Conservation (phyloP, 805 yeast species). For the Jamesozyma jinghongensis region DNA sequence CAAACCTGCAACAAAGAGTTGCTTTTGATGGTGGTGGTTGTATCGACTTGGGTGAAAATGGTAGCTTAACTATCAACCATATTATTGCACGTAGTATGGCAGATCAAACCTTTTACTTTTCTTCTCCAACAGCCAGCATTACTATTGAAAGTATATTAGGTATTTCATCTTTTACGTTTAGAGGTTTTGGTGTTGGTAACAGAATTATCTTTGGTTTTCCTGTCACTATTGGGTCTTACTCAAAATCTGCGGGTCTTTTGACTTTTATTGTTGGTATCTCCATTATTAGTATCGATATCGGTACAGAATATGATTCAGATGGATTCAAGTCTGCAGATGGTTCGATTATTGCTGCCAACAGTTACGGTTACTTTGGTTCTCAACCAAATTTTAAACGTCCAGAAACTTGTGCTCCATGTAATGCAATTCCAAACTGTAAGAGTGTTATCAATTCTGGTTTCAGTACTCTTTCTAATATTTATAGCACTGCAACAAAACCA, state of each 20-base stretch:
- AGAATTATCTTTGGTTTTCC: constrained; percentile 2
- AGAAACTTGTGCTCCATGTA: constrained; percentile 3
- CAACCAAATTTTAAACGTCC: constrained; percentile 2
- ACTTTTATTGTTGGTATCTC: constrained; percentile 2
- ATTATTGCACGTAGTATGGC: neutral
- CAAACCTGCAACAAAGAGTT: constrained; percentile 2
- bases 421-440: neutral
- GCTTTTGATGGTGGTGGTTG: constrained; percentile 9
- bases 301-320: constrained; percentile 5
- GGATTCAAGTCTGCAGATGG: too few species aligned
- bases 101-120: constrained; percentile 8
- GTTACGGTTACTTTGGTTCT: neutral
- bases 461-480: neutral
- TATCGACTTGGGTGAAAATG: constrained; percentile 8
- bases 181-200: constrained; percentile 7
- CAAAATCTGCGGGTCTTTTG: constrained; percentile 6
- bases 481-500: constrained; percentile 1
- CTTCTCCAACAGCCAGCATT: constrained; percentile 3
- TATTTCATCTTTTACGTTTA: constrained; percentile 1
- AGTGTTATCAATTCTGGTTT: neutral
- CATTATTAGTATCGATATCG: constrained; percentile 3
- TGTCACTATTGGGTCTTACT: constrained; percentile 3
- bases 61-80: constrained; percentile 3
- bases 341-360: neutral
- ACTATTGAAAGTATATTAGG: neutral